Base-by-base conservation (phyloP, 1,284 basidiomycete species). In the Moniliophthora roreri region DNA sequence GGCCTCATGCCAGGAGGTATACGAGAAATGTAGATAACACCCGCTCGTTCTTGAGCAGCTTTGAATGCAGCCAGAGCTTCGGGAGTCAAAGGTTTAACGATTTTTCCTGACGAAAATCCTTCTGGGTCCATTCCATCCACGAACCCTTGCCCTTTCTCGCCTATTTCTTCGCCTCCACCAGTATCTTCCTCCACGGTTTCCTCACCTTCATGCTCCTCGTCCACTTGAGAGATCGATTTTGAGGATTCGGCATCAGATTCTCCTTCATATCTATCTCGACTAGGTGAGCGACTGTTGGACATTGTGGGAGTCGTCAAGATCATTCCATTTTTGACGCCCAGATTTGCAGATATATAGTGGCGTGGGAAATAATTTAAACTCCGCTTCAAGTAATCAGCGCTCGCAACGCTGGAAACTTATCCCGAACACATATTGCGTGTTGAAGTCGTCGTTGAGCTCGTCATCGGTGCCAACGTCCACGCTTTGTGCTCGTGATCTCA, bases 1-100 rank as follows among this genome's bases (percentile, higher is more conserved):
- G 96, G 95, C 21, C 91, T 93, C 97, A 99, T 99, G 0, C 95
- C 97, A n/a, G 95, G 96, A 1, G 97, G 97, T 63, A 99, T 90
- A 37, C 96, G 82, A 15, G 94, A 97, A 51, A 99, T 93, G 71
- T 98, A 99, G 45, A 99, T 75, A 55, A 99, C 87, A 0, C 93
- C 96, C 36, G 91, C 81, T 26, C 77, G 77, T 38, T 86, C 82
- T 62, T 87, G 86, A 2, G 81, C 81, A 39, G 79, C 79, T 60
- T 85, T 81, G 69, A 86, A 92, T 11, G 78, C 82, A 40, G 82
- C 84, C 36, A 92, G 75, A 6, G 84, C 87, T 64, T 89, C 86
- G 2, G 77, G 75, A 1, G 84, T 87, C 41, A 92, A 72, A 1
- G 87, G 87, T 62, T 89, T 85, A 39, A 90, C 77, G 3, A 78